Evolutionary conservation across 2,329 filamentous ascomycete species (phyloP), one percentile per base, ranked within the genome.

Genomic region (Claviceps fusiformis): DNA sequence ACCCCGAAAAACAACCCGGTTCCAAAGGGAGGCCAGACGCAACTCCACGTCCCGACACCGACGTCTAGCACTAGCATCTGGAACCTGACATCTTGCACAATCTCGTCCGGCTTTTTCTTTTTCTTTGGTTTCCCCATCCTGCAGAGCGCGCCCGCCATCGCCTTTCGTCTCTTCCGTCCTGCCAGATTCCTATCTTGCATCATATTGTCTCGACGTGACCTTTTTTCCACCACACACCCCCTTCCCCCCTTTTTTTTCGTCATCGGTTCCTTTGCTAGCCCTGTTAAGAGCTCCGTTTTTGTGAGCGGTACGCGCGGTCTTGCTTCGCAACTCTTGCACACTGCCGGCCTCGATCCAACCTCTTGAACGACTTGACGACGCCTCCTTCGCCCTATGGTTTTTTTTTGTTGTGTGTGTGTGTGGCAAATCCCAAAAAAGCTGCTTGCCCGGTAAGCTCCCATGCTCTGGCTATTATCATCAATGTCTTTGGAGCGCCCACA

Each of bases 291-390:
- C 55, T 49, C 43, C 50, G 19, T 33, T 8, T 59, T 62, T 62
- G 59, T 56, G 53, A 62, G 65, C 65, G 66, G 62, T 60, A 68
- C 63, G 61, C 65, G 64, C 65, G 65, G 67, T 62, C 60, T 60
- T 57, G 50, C 46, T 46, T 55, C 52, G 52, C 35, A 52, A 45
- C 39, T 48, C 50, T 29, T 47, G 51, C 51, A 24, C 31, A 44
- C 35, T 49, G 17, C 53, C 24, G 52, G 35, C 58, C 59, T 61
- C 58, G 55, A 56, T 60, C 54, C 48, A 46, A 11, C n/a, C 58
- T 54, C 55, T 62, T 52, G 8, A 45, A 37, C 39, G 27, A 50
- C 52, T 45, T 47, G 46, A 33, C 35, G 47, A 13, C 2, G 10
- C 33, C 24, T 9, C 33, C 27, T 43, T 35, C 8, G 1, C 33